These are phyloP conservation scores for Lipomyces oligophaga DNA, from an alignment of 805 yeast species.

Conservation along the genomic window DNA sequence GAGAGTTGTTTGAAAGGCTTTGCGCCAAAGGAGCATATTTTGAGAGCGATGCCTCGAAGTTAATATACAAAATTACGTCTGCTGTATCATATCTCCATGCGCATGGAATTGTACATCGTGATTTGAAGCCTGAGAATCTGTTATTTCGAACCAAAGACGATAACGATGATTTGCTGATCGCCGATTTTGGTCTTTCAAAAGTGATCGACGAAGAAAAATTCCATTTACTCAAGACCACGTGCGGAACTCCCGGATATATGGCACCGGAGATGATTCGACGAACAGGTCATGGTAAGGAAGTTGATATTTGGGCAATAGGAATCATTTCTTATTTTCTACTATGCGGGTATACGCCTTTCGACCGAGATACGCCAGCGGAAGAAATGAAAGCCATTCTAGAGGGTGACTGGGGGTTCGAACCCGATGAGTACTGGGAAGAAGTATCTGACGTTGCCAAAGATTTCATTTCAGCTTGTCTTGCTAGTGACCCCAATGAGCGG, in stretches of 20 bases:
- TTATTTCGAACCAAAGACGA: slow-evolving; percentile 46
- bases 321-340: slow-evolving; percentile 66
- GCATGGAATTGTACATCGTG: slow-evolving; percentile 64
- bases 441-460: slow-evolving; percentile 51
- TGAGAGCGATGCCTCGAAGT: slow-evolving; percentile 49
- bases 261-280: slow-evolving; percentile 64
- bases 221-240: slow-evolving; percentile 43
- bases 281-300: slow-evolving; percentile 54
- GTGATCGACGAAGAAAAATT: slow-evolving; percentile 42
- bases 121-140: slow-evolving; percentile 68
- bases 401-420: slow-evolving; percentile 60
- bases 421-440: slow-evolving; percentile 54
- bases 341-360: slow-evolving; percentile 74
- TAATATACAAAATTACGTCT: slow-evolving; percentile 49
- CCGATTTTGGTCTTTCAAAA: slow-evolving; percentile 65
- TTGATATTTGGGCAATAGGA: slow-evolving; percentile 76
- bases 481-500: slow-evolving; percentile 45
- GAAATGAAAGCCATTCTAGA: slow-evolving; percentile 58
- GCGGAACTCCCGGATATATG: slow-evolving; percentile 73
- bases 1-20: slow-evolving; percentile 64
- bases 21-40: slow-evolving; percentile 45
- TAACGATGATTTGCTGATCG: slow-evolving; percentile 45
- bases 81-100: slow-evolving; percentile 57
- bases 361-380: slow-evolving; percentile 65
- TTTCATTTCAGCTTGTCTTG: slow-evolving; percentile 55